Evolutionary conservation across 2,329 filamentous ascomycete genomes (phyloP).

Genomic region (Helotiales sp.): DNA sequence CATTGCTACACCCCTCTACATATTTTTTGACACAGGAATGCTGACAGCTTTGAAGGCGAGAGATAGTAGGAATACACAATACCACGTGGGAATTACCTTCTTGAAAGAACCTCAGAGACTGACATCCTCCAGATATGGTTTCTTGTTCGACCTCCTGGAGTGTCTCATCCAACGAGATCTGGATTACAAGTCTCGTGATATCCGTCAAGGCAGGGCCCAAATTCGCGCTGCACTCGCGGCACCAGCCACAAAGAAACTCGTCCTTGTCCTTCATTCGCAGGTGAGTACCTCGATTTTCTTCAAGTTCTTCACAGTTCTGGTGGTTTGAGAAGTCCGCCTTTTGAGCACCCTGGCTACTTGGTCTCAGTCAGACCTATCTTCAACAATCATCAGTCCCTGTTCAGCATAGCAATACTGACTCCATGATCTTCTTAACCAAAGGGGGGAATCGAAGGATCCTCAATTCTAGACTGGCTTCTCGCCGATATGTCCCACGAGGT

Average conservation of each 20-base stretch:
- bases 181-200: slow-evolving; percentile 71
- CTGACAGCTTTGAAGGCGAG: slow-evolving; percentile 38
- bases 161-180: slow-evolving; percentile 79
- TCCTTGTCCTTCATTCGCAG: slow-evolving; percentile 75
- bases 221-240: slow-evolving; percentile 63
- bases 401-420: not conserved
- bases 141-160: slow-evolving; percentile 78
- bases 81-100: slow-evolving; percentile 59
- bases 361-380: too few relatives aligned
- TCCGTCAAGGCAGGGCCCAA: slow-evolving; percentile 62
- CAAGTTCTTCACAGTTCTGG: not conserved
- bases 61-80: slow-evolving; percentile 75
- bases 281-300: not conserved
- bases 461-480: slow-evolving; percentile 78
- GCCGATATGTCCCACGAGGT: slow-evolving; percentile 72
- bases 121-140: slow-evolving; percentile 55
- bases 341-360: too few relatives aligned
- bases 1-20: slow-evolving; percentile 26
- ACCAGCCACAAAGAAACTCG: slow-evolving; percentile 68
- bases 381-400: not conserved
- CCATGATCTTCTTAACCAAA: slow-evolving; percentile 45
- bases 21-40: slow-evolving; percentile 28
- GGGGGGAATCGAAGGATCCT: slow-evolving; percentile 73
- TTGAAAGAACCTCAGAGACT: slow-evolving; percentile 47
- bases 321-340: too few relatives aligned